These are phyloP conservation scores for Kodamaea kakaduensis DNA, from an alignment of 805 yeast species.

Conservation along the genomic window DNA sequence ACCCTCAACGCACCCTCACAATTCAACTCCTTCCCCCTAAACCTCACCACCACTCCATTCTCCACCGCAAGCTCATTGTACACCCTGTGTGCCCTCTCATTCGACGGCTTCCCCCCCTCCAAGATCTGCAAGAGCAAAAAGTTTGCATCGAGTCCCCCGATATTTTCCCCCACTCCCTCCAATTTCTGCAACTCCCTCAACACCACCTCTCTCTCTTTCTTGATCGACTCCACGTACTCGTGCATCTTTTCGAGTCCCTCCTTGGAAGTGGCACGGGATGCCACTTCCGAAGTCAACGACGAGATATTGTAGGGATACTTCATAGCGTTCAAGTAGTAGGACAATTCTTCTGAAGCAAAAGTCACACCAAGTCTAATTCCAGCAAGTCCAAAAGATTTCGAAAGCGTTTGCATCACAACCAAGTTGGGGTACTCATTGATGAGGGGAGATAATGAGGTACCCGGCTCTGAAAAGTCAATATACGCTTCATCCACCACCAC, in stretches of 20 bases:
- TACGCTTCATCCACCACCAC: slow-evolving; percentile 94
- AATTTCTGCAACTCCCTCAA: slow-evolving; percentile 51
- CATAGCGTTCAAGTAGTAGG: slow-evolving; percentile 75
- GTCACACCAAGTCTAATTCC: slow-evolving; percentile 89
- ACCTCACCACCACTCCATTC: slow-evolving; percentile 80
- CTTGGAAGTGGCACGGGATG: slow-evolving; percentile 62
- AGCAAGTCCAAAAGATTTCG: slow-evolving; percentile 95
- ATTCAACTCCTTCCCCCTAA: slow-evolving; percentile 85
- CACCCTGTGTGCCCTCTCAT: slow-evolving; percentile 58
- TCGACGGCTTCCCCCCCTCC: slow-evolving; percentile 63
- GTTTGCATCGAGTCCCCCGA: slow-evolving; percentile 86
- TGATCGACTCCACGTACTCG: slow-evolving; percentile 45
- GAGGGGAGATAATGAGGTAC: slow-evolving; percentile 69
- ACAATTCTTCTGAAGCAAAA: slow-evolving; percentile 55
- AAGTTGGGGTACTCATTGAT: slow-evolving; percentile 80
- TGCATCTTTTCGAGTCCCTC: slow-evolving; percentile 58
- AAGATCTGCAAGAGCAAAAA: slow-evolving; percentile 74
- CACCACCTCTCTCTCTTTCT: slow-evolving; percentile 52
- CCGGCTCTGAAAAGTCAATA: slow-evolving; percentile 61
- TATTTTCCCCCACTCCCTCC: slow-evolving; percentile 62
- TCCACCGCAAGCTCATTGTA: slow-evolving; percentile 69
- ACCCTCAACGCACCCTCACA: slow-evolving; percentile 85
- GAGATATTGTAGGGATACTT: slow-evolving; percentile 96
- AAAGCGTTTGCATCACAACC: slow-evolving; percentile 85
- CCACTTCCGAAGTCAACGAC: slow-evolving; percentile 70